These are phyloP conservation scores for Cotoneaster glaucophyllus DNA, from an alignment of 306 rosid species.

Conservation along the genomic window DNA sequence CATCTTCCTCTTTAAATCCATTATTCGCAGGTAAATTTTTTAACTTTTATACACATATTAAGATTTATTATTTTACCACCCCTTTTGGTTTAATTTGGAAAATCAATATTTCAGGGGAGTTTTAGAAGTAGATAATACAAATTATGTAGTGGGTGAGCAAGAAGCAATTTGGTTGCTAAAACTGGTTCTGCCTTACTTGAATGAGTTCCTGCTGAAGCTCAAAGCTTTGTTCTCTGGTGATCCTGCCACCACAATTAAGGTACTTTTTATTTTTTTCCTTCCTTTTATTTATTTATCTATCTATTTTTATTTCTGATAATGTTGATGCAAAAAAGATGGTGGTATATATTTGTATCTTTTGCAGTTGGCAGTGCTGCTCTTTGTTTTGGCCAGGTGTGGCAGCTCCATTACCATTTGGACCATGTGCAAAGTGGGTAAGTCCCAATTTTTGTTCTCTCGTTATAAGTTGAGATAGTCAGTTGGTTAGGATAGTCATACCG, in stretches of 20 bases:
- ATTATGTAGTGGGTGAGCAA: slow-evolving; percentile 60
- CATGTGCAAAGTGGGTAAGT: slow-evolving; percentile 57
- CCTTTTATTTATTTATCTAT: too few relatives aligned
- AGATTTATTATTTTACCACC: neutral
- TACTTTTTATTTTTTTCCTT: slow-evolving; percentile 1
- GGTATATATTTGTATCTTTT: neutral
- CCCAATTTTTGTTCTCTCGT: neutral
- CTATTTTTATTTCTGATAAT: too few relatives aligned
- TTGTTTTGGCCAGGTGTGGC: slow-evolving; percentile 88
- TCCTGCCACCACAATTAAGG: slow-evolving; percentile 87
- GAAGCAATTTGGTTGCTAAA: slow-evolving; percentile 74
- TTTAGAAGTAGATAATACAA: slow-evolving; percentile 37
- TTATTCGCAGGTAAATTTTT: slow-evolving; percentile 61
- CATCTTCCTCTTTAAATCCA: slow-evolving; percentile 67
- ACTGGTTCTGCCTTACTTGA: slow-evolving; percentile 66
- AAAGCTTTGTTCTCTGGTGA: slow-evolving; percentile 86
- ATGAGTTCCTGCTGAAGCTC: slow-evolving; percentile 61
- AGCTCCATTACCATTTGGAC: slow-evolving; percentile 83
- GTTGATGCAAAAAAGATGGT: neutral
- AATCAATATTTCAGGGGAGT: slow-evolving; percentile 36
- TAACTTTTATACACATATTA: neutral
- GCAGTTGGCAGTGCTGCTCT: slow-evolving; percentile 85
- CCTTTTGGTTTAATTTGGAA: slow-evolving; percentile 8
- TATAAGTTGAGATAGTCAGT: too few relatives aligned
- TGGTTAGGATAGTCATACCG: too few relatives aligned